Base-by-base conservation (phyloP, 306 rosid species). In the Arachis hypogaea region DNA sequence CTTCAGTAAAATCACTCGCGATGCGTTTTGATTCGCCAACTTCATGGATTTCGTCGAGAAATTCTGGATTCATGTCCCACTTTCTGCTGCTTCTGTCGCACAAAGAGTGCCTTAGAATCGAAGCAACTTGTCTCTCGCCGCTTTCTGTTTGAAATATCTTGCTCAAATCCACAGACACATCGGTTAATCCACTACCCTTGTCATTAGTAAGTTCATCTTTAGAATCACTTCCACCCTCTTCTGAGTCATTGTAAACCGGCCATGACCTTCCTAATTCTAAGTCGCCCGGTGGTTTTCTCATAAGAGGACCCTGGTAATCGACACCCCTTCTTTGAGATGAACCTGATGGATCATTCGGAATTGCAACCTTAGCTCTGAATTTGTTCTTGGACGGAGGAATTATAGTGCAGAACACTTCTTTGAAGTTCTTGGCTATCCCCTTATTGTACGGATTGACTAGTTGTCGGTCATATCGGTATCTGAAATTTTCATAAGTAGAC, bases 401-500 rank as follows among this genome's bases (percentile, higher is more conserved):
- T 7, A 69, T 66, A 18, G 86, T 60, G 81, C 88, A 88, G 77
- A 90, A 88, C 56, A 79, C 59, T 82, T 87, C 93, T 71, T 49
- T 59, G 82, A 90, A 82, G 83, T 90, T 90, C 65, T 62, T 4
- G 30, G 67, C 11, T 66, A 85, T 56, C 56, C 96, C 96, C 66
- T 43, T 85, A 79, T 86, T 67, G 45, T 73, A 81, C 22, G 96
- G 93, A 69, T 90, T 87, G 72, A 36, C 82, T n/a, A 33, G 38
- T 33, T n/a, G 7, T 66, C 60, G 81, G 59, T 84, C 86, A 56
- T 86, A 87, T 7, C 90, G 89, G 79, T 87, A 86, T 84, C 87
- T 87, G 66, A 85, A 90, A 71, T 90, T 87, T 81, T 90, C 96
- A 46, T 87, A 90, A 54, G 96, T 90, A 63, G 96, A 84, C 96